Base-by-base conservation (phyloP, 768 basidiomycete genomes). In the Cyathus striatus region DNA sequence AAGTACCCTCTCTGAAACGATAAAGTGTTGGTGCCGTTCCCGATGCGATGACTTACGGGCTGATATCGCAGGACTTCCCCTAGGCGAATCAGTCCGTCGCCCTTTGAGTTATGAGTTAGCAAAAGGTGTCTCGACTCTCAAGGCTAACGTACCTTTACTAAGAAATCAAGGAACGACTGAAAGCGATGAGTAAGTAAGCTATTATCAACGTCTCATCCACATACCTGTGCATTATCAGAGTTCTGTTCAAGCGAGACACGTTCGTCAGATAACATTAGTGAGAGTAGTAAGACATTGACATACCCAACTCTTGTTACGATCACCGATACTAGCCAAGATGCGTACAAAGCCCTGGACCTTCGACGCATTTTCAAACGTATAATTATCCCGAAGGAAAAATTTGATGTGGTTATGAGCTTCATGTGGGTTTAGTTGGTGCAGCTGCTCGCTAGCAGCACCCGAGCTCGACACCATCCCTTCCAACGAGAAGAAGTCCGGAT, bases 1-100 rank as follows among this genome's bases (percentile, higher is more conserved):
- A 83, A 49, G 47, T 73, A 69, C 0, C 75, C 80, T 21, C 71
- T 59, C 47, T 84, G 79, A 44, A 85, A 86, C 2, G 83, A 83
- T 6, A 84, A 62, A 0, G 54, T 47, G 0, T 52, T n/a, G 60
- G 61, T 25, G 65, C 73, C 2, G 70, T 67, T 6, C 47, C 43
- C 2, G 56, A 51, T 9, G 68, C n/a, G n/a, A n/a, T n/a, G n/a
- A n/a, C n/a, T 68, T 22, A 83, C 69, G 1, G 54, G 48, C 0
- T 62, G 53, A 68, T 73, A 81, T 4, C 55, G 55, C 14, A 84
- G 52, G 27, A 82, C 61, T 34, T 79, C 76, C 3, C 55, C 55
- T 17, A 84, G 60, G 23, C 78, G 73, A 4, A 64, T 60, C 23
- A 81, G 54, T 7, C 74, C 76, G 27, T 77, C 76, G 41, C 68